Evolutionary conservation across 2,329 filamentous ascomycete genomes (phyloP).

Genomic region (Pyricularia sp.): DNA sequence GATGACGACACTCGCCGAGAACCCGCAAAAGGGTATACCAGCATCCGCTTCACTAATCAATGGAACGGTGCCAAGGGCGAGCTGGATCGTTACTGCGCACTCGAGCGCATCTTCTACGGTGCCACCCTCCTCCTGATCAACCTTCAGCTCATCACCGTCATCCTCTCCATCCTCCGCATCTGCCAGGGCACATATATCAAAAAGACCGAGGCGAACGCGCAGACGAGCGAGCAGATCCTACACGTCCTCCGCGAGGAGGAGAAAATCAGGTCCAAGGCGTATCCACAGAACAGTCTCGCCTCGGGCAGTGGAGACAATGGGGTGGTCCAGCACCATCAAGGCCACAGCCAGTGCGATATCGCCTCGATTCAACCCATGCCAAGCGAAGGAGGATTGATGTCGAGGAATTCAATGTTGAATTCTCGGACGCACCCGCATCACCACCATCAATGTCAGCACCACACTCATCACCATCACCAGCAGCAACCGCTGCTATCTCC

Average conservation of each 20-base stretch:
- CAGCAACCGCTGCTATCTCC: constrained; percentile 4
- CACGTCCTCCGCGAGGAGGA: constrained; percentile 1
- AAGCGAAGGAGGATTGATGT: background rate
- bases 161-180: constrained; percentile 19
- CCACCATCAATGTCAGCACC: constrained; percentile 3
- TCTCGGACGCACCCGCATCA: background rate
- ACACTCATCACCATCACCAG: constrained; percentile 1
- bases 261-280: background rate
- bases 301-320: background rate
- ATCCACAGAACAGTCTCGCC: background rate
- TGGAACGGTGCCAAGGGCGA: constrained; percentile 13
- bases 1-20: constrained; percentile 3
- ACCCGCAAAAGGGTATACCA: constrained; percentile 14
- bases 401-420: background rate
- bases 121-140: constrained; percentile 21
- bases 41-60: constrained; percentile 21
- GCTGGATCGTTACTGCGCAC: constrained; percentile 19
- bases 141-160: constrained; percentile 17
- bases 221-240: constrained; percentile 10
- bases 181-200: constrained; percentile 19
- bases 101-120: constrained; percentile 23
- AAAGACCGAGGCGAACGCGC: constrained; percentile 15
- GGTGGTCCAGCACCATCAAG: background rate
- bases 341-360: background rate
- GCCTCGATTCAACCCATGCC: background rate